These are phyloP conservation scores for Baudoinia panamericana DNA, from an alignment of 495 filamentous ascomycete genomes.

Conservation along the genomic window DNA sequence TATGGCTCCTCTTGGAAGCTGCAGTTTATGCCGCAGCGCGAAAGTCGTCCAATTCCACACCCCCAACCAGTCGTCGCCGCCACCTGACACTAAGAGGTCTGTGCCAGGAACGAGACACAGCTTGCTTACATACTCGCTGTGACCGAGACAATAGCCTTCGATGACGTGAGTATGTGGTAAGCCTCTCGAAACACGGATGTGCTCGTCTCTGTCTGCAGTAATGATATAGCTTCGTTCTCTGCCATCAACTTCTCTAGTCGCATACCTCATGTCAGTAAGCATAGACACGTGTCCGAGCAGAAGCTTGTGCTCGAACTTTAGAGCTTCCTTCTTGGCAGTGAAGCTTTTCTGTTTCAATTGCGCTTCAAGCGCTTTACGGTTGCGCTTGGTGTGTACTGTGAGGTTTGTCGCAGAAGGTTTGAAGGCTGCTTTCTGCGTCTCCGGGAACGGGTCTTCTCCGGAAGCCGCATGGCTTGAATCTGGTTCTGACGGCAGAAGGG, in stretches of 20 bases:
- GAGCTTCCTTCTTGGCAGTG: constrained; percentile 33
- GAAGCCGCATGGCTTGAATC: constrained; percentile 10
- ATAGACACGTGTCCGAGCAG: constrained; percentile 90
- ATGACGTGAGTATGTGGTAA: constrained; percentile 76
- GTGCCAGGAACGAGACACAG: constrained; percentile 48
- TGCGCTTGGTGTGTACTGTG: constrained; percentile 75
- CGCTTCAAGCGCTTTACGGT: constrained; percentile 58
- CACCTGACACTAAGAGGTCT: constrained; percentile 64
- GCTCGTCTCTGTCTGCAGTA: constrained; percentile 89
- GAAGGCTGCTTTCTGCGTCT: constrained; percentile 25
- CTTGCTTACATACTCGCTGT: constrained; percentile 65
- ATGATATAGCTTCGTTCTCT: constrained; percentile 53
- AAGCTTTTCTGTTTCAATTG: constrained; percentile 44
- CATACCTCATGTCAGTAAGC: constrained; percentile 59
- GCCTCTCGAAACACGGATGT: constrained; percentile 81
- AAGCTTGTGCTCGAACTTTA: constrained; percentile 54
- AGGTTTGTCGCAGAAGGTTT: constrained; percentile 50
- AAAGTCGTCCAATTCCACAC: constrained; percentile 63
- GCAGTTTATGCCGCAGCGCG: constrained; percentile 3
- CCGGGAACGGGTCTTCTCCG: constrained; percentile 7
- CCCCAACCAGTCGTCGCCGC: constrained; percentile 64
- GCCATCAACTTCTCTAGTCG: constrained; percentile 24
- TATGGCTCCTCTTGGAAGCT: background rate
- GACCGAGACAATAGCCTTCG: constrained; percentile 77
- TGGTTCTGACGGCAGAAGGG: constrained; percentile 43